Evolutionary conservation across 192 early-diverging fungal species (phyloP).

Genomic region (Jimgerdemannia flammicorona): DNA sequence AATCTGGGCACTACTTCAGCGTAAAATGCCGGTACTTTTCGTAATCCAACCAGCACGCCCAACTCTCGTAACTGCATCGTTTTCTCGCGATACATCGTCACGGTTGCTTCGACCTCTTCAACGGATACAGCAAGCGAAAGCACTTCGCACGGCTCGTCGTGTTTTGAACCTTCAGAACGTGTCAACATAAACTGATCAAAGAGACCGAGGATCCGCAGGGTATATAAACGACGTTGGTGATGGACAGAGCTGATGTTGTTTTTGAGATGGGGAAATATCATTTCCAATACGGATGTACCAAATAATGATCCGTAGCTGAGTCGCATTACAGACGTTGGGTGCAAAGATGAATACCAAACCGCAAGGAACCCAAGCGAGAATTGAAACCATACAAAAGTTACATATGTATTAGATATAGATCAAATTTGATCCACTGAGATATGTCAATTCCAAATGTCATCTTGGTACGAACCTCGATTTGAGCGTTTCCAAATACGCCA

Average conservation of each 20-base stretch:
- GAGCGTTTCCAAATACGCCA: slow-evolving; percentile 34
- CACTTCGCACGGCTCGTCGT: slow-evolving; percentile 40
- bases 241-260: slow-evolving; percentile 57
- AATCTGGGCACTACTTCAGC: slow-evolving; percentile 58
- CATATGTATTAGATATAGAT: too few species aligned
- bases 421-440: background rate
- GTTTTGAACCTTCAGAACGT: slow-evolving; percentile 21
- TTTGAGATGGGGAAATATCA: slow-evolving; percentile 47
- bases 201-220: slow-evolving; percentile 61
- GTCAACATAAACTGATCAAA: slow-evolving; percentile 63
- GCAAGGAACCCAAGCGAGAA: too few species aligned
- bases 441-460: background rate
- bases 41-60: slow-evolving; percentile 54
- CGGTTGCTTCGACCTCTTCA: slow-evolving; percentile 57
- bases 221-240: slow-evolving; percentile 53
- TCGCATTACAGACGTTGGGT: background rate
- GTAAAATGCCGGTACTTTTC: slow-evolving; percentile 70
- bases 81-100: slow-evolving; percentile 78
- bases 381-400: too few species aligned
- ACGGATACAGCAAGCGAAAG: slow-evolving; percentile 53
- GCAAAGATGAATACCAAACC: background rate
- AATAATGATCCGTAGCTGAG: slow-evolving; percentile 21
- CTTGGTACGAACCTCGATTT: slow-evolving; percentile 4
- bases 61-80: slow-evolving; percentile 71
- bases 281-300: slow-evolving; percentile 33